Percentiles rank a stretch among this genome's conserved stretches.
These are phyloP conservation scores for Pythium biforme DNA, from an alignment of 352 stramenopile genomes.

Conservation along the genomic window DNA sequence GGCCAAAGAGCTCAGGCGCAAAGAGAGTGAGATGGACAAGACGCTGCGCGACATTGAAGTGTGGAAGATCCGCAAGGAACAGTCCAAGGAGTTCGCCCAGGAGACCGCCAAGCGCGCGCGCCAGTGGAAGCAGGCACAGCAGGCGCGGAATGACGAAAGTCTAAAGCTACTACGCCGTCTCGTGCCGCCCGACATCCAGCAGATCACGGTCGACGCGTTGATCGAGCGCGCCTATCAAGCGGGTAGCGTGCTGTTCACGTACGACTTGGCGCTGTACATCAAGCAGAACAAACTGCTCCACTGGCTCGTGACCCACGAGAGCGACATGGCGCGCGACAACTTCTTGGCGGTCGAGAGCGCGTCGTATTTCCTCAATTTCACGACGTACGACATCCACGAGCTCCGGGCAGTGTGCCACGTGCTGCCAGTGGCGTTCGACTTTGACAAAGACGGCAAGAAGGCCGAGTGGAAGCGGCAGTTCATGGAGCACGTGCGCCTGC, in stretches of 20 bases:
- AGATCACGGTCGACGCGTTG: constrained; percentile 53
- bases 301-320: constrained; percentile 74
- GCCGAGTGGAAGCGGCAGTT: constrained; percentile 57
- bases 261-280: constrained; percentile 72
- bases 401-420: constrained; percentile 50
- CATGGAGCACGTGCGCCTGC: constrained; percentile 54
- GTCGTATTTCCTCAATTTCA: constrained; percentile 65
- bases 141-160: constrained; percentile 38
- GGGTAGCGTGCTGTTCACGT: constrained; percentile 54
- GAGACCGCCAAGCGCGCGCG: constrained; percentile 55
- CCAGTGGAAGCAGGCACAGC: constrained; percentile 42
- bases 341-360: constrained; percentile 67
- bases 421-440: constrained; percentile 60
- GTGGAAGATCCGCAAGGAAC: constrained; percentile 57
- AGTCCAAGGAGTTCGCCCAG: constrained; percentile 50
- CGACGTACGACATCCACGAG: constrained; percentile 62
- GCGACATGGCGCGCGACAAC: constrained; percentile 64
- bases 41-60: constrained; percentile 61
- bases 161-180: constrained; percentile 44
- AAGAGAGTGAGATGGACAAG: constrained; percentile 54
- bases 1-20: constrained; percentile 46
- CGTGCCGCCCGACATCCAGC: constrained; percentile 54
- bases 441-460: constrained; percentile 77
- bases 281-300: constrained; percentile 79
- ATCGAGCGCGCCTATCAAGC: constrained; percentile 36